phyloP scores from a whole-genome alignment of 1,139 yeast species.

The Lodderomyces parapsilosis region DNA sequence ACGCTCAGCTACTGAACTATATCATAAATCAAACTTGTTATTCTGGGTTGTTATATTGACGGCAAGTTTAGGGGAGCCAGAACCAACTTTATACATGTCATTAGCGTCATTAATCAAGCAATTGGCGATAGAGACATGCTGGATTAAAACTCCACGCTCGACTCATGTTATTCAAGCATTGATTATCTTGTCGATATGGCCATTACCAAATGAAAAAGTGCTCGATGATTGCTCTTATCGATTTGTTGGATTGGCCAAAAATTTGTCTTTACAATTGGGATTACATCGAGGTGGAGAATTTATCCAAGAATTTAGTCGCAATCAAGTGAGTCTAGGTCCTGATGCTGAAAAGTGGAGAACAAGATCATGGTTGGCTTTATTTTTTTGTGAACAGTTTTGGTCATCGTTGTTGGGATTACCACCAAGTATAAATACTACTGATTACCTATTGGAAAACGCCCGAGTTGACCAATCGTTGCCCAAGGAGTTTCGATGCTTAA shows the following conservation, averaged over 20 bases:
- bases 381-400: constrained; percentile 89
- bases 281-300: constrained; percentile 86
- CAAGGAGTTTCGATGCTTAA: constrained; percentile 66
- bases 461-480: constrained; percentile 69
- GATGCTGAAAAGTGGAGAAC: constrained; percentile 96
- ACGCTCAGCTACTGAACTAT: constrained; percentile 70
- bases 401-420: constrained; percentile 86
- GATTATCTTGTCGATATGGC: constrained; percentile 83
- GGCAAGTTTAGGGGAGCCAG: constrained; percentile 84
- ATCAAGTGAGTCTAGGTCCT: constrained; percentile 79
- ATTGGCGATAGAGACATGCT: constrained; percentile 87
- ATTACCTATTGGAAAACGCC: constrained; percentile 78
- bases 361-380: constrained; percentile 86
- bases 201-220: constrained; percentile 88
- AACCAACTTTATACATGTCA: constrained; percentile 75
- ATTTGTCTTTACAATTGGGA: constrained; percentile 85
- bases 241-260: constrained; percentile 83
- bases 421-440: constrained; percentile 76
- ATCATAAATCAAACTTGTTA: constrained; percentile 76
- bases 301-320: constrained; percentile 85
- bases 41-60: constrained; percentile 92
- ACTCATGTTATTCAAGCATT: constrained; percentile 92
- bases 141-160: constrained; percentile 91
- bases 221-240: constrained; percentile 90
- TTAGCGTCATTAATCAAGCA: constrained; percentile 79